Percentiles rank a stretch among this genome's conserved stretches.
Evolutionary conservation across 2,329 filamentous ascomycete genomes (phyloP).

Genomic region (Colletotrichum magnum): DNA sequence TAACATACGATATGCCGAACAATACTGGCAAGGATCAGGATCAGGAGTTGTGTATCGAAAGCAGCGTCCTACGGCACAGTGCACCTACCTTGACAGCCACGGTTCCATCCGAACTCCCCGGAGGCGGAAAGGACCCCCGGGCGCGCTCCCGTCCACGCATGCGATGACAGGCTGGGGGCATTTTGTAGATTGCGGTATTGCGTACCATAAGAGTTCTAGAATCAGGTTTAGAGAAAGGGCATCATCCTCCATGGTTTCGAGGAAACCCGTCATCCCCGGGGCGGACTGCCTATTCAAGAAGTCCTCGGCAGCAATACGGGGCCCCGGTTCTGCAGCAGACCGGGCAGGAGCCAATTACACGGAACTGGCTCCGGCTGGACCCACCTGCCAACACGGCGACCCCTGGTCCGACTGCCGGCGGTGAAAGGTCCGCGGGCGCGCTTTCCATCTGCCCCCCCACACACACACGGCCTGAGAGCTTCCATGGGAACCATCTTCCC

Average conservation of each 20-base stretch:
- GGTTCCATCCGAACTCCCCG: not conserved
- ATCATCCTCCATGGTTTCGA: not conserved
- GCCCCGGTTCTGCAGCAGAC: slow-evolving; percentile 21
- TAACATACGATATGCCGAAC: not conserved
- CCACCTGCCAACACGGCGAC: slow-evolving; percentile 24
- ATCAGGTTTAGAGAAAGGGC: not conserved
- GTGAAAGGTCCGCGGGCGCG: slow-evolving; percentile 22
- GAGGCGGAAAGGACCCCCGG: slow-evolving; percentile 1
- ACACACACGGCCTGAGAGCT: not conserved
- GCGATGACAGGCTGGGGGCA: not conserved
- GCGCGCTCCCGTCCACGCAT: slow-evolving; percentile 7
- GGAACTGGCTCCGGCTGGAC: slow-evolving; percentile 7
- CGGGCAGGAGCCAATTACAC: slow-evolving; percentile 28
- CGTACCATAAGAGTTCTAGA: not conserved
- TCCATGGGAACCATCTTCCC: not conserved
- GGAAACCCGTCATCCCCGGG: not conserved
- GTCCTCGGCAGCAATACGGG: not conserved
- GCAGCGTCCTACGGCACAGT: too few relatives aligned
- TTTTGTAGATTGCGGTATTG: not conserved
- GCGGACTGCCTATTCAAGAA: slow-evolving; percentile 10
- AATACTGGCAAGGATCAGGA: too few relatives aligned
- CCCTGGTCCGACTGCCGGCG: slow-evolving; percentile 28
- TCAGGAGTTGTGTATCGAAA: too few relatives aligned
- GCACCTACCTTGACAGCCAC: not conserved
- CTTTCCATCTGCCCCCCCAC: not conserved